phyloP scores from a whole-genome alignment of 2,329 filamentous ascomycete species.

The Fusarium beomiforme region DNA sequence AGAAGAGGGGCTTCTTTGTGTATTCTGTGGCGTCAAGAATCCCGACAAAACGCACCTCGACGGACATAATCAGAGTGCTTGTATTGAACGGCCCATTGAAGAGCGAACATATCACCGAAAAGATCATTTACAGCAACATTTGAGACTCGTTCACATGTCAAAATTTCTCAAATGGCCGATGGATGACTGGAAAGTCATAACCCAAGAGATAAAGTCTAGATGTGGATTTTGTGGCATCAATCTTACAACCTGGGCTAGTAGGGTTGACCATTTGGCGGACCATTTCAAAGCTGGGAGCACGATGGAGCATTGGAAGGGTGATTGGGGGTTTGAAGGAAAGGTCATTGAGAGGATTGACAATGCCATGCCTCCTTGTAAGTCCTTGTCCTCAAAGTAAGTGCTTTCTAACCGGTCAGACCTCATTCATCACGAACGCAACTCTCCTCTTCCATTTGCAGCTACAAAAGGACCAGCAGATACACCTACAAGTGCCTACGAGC shows the following conservation, averaged over 20 bases:
- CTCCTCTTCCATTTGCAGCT: slow-evolving; percentile 29
- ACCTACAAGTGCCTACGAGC: slow-evolving; percentile 32
- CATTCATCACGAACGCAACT: slow-evolving; percentile 35
- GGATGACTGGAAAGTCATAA: slow-evolving; percentile 51
- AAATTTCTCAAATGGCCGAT: slow-evolving; percentile 48
- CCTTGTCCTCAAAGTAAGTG: accelerated
- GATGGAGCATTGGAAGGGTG: slow-evolving; percentile 56
- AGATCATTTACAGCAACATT: slow-evolving; percentile 55
- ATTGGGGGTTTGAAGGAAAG: slow-evolving; percentile 54
- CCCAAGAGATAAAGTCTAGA: slow-evolving; percentile 49
- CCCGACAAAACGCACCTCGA: slow-evolving; percentile 50
- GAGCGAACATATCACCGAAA: slow-evolving; percentile 58
- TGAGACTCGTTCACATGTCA: slow-evolving; percentile 52
- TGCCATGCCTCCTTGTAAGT: slow-evolving; percentile 53
- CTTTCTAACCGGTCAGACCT: slow-evolving; percentile 25
- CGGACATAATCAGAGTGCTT: slow-evolving; percentile 53
- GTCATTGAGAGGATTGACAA: slow-evolving; percentile 54
- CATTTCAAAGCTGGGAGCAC: slow-evolving; percentile 54
- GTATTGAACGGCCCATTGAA: slow-evolving; percentile 47
- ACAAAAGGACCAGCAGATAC: slow-evolving; percentile 35
- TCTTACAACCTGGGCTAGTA: slow-evolving; percentile 50
- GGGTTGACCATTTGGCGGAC: slow-evolving; percentile 52
- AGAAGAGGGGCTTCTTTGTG: slow-evolving; percentile 45
- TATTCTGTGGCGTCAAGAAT: slow-evolving; percentile 50
- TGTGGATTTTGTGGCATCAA: slow-evolving; percentile 55